Base-by-base conservation (phyloP, 1,284 basidiomycete species). In the Coriolopsis trogii region DNA sequence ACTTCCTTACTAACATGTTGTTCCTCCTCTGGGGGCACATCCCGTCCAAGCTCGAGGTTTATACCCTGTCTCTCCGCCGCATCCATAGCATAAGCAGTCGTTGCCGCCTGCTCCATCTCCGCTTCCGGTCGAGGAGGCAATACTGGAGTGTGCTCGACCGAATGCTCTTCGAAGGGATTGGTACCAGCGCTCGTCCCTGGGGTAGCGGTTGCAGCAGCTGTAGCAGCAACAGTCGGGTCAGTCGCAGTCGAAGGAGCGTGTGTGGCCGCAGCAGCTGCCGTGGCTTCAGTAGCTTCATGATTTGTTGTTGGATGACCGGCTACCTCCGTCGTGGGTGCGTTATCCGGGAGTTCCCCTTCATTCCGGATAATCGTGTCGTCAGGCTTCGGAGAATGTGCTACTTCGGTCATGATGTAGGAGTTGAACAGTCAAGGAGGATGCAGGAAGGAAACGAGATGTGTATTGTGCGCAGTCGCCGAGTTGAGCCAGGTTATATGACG, bases 1-100 rank as follows among this genome's bases (percentile, higher is more conserved):
- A 88, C 71, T 29, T 75, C 72, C 0, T 82, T 78, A 64, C 51
- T 49, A 16, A 61, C 56, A 21, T 46, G 42, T 39, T 53, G 53
- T 31, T 56, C 50, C 41, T 54, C 53, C 48, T 46, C 42, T 3
- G 50, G 37, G 7, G 37, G 23, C 26, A 39, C 30, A 13, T 26
- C 44, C 28, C 41, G 21, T 18, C 25, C 25, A 18, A 23, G 18
- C 9, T n/a, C 15, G 26, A 8, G 26, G 30, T 12, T 20, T 15
- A 25, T 24, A 16, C n/a, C 15, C 28, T 15, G 33, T 26, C n/a
- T 25, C 41, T n/a, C n/a, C n/a, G 10, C 33, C 33, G 33, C 6
- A 7, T 16, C n/a, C 4, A 36, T 29, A 42, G 25, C 10, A 3
- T 31, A 30, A 24, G 45, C 40, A 18, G 41, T 26, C 2, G 44